Evolutionary conservation across 108 stramenopile genomes (phyloP).

Genomic region (Cyclotella baltica): DNA sequence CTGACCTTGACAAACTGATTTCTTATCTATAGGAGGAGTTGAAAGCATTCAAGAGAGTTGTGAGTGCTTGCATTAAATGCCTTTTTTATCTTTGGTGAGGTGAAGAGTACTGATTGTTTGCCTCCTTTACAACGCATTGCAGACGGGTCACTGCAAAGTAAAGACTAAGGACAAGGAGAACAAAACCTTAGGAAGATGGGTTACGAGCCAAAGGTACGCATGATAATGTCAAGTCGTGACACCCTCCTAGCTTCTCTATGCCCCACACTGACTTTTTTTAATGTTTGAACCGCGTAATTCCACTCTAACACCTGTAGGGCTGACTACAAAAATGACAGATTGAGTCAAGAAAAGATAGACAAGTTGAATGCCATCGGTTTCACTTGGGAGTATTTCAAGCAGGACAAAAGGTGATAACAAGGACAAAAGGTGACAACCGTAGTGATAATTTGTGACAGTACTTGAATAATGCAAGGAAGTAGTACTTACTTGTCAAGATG

Average conservation of each 20-base stretch:
- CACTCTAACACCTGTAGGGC: not conserved
- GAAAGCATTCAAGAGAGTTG: conserved; percentile 14
- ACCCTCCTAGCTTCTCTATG: no score
- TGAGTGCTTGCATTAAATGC: not conserved
- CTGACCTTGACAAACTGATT: no score
- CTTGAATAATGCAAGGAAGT: no score
- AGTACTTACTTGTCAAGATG: no score
- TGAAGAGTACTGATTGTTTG: not conserved
- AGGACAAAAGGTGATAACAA: not conserved
- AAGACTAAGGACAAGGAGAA: conserved; percentile 18
- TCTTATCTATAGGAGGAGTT: conserved; percentile 14
- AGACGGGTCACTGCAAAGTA: conserved; percentile 20
- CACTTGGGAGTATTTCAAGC: conserved; percentile 21
- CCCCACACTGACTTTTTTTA: no score
- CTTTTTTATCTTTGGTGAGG: not conserved
- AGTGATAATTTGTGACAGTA: no score
- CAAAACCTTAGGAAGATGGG: conserved; percentile 23
- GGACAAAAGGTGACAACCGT: not conserved
- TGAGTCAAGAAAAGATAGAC: conserved; percentile 4
- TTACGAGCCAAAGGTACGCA: conserved; percentile 23
- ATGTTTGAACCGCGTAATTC: no score
- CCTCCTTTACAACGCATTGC: not conserved
- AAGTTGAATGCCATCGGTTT: conserved; percentile 21
- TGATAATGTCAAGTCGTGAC: not conserved
- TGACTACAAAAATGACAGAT: conserved; percentile 21